phyloP scores from a whole-genome alignment of 75 land plant genomes.

The Picea glauca region DNA sequence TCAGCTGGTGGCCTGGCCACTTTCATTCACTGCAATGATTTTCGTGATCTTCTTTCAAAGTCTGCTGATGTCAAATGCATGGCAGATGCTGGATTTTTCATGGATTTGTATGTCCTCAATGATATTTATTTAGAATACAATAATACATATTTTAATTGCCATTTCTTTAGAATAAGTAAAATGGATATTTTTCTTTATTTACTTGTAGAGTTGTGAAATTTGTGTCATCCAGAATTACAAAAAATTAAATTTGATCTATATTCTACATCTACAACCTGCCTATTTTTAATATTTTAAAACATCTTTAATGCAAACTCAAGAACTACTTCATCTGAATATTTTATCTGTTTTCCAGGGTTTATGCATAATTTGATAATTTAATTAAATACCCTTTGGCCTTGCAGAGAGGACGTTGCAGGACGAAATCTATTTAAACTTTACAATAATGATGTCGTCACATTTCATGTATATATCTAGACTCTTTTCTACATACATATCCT shows the following conservation, averaged over 20 bases:
- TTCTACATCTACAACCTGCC: too few relatives aligned
- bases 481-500: not conserved
- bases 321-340: not conserved
- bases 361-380: not conserved
- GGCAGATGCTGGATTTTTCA: slow-evolving; percentile 84
- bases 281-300: slow-evolving; percentile 33
- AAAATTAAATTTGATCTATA: not conserved
- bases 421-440: too few relatives aligned
- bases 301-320: not conserved
- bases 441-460: not conserved
- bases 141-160: not conserved
- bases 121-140: not conserved
- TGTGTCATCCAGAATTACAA: not conserved
- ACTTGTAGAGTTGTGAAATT: not conserved
- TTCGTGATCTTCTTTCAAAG: slow-evolving; percentile 41
- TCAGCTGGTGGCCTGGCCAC: slow-evolving; percentile 83
- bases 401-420: too few relatives aligned
- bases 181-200: not conserved
- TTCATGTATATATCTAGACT: not conserved
- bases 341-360: too few relatives aligned
- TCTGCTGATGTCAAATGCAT: slow-evolving; percentile 68
- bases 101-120: slow-evolving; percentile 45
- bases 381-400: too few relatives aligned
- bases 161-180: not conserved
- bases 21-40: slow-evolving; percentile 69